These are phyloP conservation scores for Euclidium syriacum DNA, from an alignment of 345 rosid species.

Conservation along the genomic window DNA sequence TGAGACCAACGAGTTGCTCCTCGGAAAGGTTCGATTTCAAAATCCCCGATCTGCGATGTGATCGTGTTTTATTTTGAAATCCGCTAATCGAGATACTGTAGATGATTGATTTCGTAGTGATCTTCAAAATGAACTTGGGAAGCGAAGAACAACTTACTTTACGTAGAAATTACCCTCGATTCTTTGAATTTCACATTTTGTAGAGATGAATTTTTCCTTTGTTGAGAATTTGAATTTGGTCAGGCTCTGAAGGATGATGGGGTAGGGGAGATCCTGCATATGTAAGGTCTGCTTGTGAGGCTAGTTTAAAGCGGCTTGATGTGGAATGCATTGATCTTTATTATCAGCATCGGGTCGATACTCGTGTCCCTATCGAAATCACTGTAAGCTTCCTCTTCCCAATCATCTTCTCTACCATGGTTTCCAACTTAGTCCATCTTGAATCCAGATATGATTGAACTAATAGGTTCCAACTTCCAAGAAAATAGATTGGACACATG, in stretches of 20 bases:
- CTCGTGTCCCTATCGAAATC: constrained; percentile 47
- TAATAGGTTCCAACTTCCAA: too few species aligned
- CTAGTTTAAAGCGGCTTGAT: constrained; percentile 50
- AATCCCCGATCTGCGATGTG: not conserved
- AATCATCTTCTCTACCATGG: not conserved
- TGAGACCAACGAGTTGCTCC: constrained; percentile 29
- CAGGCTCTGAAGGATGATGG: constrained; percentile 46
- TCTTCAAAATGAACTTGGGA: not conserved
- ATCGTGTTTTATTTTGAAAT: not conserved
- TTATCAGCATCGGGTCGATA: constrained; percentile 54
- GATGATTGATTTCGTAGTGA: not conserved
- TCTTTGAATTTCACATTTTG: not conserved
- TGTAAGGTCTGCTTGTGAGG: constrained; percentile 53
- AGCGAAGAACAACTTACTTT: not conserved
- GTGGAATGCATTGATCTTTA: constrained; percentile 53
- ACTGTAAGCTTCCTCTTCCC: constrained; percentile 31
- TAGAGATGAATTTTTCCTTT: not conserved
- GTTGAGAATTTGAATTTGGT: not conserved
- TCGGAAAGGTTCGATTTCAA: constrained; percentile 35
- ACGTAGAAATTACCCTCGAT: not conserved
- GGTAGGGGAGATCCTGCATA: constrained; percentile 43
- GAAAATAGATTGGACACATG: not conserved
- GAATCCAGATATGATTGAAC: not conserved
- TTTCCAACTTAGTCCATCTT: not conserved
- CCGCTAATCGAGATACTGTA: not conserved